Conservation (phyloP, 2,329 filamentous ascomycete genomes). For the Coniella vitis region DNA sequence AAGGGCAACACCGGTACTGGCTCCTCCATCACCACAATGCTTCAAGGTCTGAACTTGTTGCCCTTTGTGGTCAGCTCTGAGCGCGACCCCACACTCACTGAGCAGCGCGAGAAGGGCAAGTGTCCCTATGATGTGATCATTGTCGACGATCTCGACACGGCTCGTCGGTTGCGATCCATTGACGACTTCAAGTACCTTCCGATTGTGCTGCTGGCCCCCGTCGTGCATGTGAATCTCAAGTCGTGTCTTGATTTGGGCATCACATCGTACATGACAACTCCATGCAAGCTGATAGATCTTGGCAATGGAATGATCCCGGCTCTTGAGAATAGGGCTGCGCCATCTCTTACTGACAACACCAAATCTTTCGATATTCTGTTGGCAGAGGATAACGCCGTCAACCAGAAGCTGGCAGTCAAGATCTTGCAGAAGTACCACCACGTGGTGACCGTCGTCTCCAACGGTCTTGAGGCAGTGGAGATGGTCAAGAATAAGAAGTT, state of each 20-base stretch:
- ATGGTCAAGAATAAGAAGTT: slow-evolving; percentile 88
- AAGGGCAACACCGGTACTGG: slow-evolving; percentile 76
- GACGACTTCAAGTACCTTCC: slow-evolving; percentile 98
- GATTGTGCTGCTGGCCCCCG: slow-evolving; percentile 82
- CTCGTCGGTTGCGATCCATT: slow-evolving; percentile 73
- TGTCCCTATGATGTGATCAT: slow-evolving; percentile 90
- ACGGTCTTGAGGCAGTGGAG: slow-evolving; percentile 88
- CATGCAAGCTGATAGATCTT: slow-evolving; percentile 87
- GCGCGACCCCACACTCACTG: slow-evolving; percentile 53
- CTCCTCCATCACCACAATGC: slow-evolving; percentile 69
- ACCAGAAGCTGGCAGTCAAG: slow-evolving; percentile 91
- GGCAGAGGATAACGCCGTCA: slow-evolving; percentile 95
- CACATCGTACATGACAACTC: slow-evolving; percentile 98
- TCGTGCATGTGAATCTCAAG: slow-evolving; percentile 87
- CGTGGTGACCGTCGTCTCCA: slow-evolving; percentile 85
- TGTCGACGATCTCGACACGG: slow-evolving; percentile 88
- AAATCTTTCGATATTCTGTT: slow-evolving; percentile 93
- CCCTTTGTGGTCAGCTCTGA: slow-evolving; percentile 80
- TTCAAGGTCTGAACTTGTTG: slow-evolving; percentile 70
- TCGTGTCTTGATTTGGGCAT: slow-evolving; percentile 91
- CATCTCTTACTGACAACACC: slow-evolving; percentile 85
- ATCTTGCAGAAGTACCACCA: slow-evolving; percentile 97
- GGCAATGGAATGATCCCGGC: slow-evolving; percentile 96
- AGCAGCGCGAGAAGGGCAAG: slow-evolving; percentile 45
- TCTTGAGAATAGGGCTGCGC: slow-evolving; percentile 85